Percentiles rank a stretch among this genome's conserved stretches.
Conservation (phyloP, 2,329 filamentous ascomycete genomes). For the Hypoxylon sp. region DNA sequence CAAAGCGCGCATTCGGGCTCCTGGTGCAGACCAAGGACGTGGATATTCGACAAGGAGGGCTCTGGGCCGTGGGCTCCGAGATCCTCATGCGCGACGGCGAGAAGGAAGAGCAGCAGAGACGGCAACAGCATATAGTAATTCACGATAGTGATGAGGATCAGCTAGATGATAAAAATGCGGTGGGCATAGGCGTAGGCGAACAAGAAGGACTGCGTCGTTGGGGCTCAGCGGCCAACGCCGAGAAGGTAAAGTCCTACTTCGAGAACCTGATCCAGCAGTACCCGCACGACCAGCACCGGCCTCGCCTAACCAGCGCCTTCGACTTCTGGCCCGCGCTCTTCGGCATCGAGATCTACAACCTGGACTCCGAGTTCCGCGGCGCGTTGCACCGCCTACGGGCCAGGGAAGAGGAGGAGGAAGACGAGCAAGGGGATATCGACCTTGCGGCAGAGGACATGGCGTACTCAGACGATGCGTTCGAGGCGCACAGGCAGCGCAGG, state of each 20-base stretch:
- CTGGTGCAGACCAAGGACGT: conserved; percentile 73
- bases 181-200: not conserved
- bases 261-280: conserved; percentile 83
- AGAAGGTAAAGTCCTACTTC: conserved; percentile 73
- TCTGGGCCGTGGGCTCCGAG: conserved; percentile 90
- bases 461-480: conserved; percentile 39
- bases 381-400: conserved; percentile 58
- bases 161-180: no score
- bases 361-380: conserved; percentile 71
- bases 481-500: conserved; percentile 24
- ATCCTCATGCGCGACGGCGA: conserved; percentile 77
- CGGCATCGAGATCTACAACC: conserved; percentile 83
- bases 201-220: conserved; percentile 52
- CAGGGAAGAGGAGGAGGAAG: conserved; percentile 28
- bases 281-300: conserved; percentile 75
- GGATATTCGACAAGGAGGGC: conserved; percentile 77
- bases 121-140: not conserved
- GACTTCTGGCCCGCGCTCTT: conserved; percentile 89
- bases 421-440: not conserved
- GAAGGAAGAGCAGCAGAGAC: conserved; percentile 49
- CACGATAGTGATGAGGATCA: no score
- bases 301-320: conserved; percentile 73
- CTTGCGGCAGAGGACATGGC: conserved; percentile 29
- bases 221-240: conserved; percentile 63
- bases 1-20: conserved; percentile 81